phyloP scores from a whole-genome alignment of 306 rosid species.

The Begonia fuchsioides region DNA sequence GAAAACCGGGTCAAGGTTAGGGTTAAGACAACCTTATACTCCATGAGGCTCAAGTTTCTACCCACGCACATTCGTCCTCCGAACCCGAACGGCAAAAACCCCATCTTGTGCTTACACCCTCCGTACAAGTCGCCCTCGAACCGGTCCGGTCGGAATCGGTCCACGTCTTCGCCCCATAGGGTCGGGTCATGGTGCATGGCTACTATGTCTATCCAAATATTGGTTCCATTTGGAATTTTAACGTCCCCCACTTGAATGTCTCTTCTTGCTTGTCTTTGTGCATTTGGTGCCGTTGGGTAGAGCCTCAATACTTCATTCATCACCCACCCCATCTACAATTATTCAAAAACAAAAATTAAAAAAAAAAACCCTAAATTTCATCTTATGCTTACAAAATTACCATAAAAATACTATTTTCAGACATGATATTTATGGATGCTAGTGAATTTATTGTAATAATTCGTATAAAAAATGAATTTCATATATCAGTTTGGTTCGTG shows the following conservation, averaged over 20 bases:
- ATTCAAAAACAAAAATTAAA: background rate
- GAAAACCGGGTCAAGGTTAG: constrained; percentile 58
- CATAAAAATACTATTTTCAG: too few species aligned
- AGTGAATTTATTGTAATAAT: too few species aligned
- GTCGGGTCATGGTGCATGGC: constrained; percentile 59
- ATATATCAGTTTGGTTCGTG: too few species aligned
- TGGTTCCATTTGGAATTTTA: constrained; percentile 59
- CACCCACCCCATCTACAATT: constrained; percentile 41
- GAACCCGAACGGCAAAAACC: constrained; percentile 78
- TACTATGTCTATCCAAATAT: constrained; percentile 76
- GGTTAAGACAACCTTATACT: constrained; percentile 59
- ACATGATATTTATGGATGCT: too few species aligned
- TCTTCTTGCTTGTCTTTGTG: constrained; percentile 65
- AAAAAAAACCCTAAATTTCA: background rate
- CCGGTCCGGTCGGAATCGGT: constrained; percentile 66
- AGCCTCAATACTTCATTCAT: constrained; percentile 68
- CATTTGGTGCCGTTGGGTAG: constrained; percentile 79
- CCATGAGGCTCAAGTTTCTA: constrained; percentile 58
- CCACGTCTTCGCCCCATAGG: constrained; percentile 61
- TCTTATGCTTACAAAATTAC: too few species aligned
- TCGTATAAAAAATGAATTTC: too few species aligned
- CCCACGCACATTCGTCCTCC: constrained; percentile 88
- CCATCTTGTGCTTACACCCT: constrained; percentile 75
- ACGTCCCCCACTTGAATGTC: constrained; percentile 37
- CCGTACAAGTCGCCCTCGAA: constrained; percentile 43